Conservation (phyloP, 495 filamentous ascomycete genomes). For the Tetracladium setigerum region DNA sequence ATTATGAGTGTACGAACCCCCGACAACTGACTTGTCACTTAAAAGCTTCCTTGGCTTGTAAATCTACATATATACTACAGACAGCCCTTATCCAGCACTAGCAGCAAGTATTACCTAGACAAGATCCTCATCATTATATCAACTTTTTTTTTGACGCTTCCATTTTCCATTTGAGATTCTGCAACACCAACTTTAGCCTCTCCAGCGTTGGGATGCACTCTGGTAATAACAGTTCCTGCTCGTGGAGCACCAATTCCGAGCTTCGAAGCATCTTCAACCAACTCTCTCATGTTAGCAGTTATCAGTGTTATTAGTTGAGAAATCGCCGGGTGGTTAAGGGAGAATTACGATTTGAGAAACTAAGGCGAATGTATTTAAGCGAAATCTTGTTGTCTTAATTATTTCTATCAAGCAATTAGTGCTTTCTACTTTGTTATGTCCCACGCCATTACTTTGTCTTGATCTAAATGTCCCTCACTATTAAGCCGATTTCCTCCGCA, state of each 20-base stretch:
- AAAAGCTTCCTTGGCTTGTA: constrained; percentile 4
- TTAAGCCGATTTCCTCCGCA: constrained; percentile 11
- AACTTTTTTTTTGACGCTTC: not conserved
- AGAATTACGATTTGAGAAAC: constrained; percentile 39
- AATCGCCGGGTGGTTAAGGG: constrained; percentile 40
- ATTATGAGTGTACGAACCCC: not conserved
- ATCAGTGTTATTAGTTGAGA: constrained; percentile 48
- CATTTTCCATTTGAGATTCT: constrained; percentile 1
- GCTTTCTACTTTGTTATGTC: constrained; percentile 8
- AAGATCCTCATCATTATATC: not conserved
- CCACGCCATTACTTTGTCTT: constrained; percentile 10
- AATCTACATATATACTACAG: not conserved
- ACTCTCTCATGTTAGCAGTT: constrained; percentile 4
- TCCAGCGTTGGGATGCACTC: not conserved
- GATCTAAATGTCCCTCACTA: constrained; percentile 6
- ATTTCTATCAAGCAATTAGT: not conserved
- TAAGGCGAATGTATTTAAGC: constrained; percentile 34
- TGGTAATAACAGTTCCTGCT: not conserved
- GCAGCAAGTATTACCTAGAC: not conserved
- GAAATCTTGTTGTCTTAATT: constrained; percentile 17
- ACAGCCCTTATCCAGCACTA: not conserved
- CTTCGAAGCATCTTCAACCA: constrained; percentile 1
- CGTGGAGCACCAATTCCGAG: not conserved
- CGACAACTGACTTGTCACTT: not conserved
- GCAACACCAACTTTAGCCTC: not conserved